These are phyloP conservation scores for Gynochthodes officinalis DNA, from an alignment of 257 asterid genomes.

Conservation along the genomic window DNA sequence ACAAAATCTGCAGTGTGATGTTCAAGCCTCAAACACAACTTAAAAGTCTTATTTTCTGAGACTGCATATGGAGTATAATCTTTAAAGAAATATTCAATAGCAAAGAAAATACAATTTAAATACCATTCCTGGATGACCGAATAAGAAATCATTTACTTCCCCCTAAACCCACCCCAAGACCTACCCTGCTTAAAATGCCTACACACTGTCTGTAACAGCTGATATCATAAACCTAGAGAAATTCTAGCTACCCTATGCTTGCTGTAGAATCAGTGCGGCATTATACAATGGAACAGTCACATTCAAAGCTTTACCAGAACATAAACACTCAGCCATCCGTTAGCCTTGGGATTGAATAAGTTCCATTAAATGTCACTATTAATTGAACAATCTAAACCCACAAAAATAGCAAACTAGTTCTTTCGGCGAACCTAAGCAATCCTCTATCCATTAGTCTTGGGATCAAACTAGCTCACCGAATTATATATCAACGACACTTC, in stretches of 20 bases:
- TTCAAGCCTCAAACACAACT: neutral
- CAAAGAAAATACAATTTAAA: neutral
- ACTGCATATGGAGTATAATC: neutral
- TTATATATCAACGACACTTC: neutral
- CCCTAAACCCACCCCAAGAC: neutral
- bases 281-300: neutral
- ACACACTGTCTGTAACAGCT: neutral
- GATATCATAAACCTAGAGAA: neutral
- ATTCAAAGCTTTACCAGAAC: neutral
- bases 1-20: no score
- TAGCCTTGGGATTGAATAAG: neutral
- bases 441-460: neutral
- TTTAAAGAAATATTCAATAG: neutral
- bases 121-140: neutral
- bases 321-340: neutral
- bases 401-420: constrained; percentile 4
- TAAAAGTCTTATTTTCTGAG: neutral
- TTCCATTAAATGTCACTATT: neutral
- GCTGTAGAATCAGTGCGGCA: neutral
- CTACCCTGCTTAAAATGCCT: neutral
- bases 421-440: neutral
- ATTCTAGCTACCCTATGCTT: neutral
- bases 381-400: neutral
- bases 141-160: neutral
- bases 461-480: neutral